Percentiles rank a stretch among this genome's conserved stretches.
Evolutionary conservation across 768 basidiomycete species (phyloP).

Genomic region (Clathrus columnatus): DNA sequence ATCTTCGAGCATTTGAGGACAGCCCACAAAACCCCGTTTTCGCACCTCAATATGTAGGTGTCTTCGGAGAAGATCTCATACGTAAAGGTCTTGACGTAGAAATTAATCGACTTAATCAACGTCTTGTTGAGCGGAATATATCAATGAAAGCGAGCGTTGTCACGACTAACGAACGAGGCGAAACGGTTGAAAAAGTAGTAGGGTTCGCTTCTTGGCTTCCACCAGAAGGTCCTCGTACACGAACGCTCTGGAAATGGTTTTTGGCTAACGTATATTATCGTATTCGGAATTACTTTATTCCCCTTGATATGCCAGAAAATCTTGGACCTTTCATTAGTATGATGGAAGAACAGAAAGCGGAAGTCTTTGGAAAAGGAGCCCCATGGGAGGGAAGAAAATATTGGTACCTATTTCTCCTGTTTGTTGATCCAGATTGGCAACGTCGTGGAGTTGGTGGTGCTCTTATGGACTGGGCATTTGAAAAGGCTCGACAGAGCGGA

Average conservation of each 20-base stretch:
- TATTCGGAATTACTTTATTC: background rate
- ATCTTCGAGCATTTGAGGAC: background rate
- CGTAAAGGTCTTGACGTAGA: background rate
- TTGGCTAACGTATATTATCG: background rate
- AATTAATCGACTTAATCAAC: background rate
- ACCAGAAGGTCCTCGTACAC: background rate
- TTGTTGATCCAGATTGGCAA: slow-evolving; percentile 8
- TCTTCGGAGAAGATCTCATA: slow-evolving; percentile 1
- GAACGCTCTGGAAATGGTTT: slow-evolving; percentile 9
- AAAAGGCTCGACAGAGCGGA: background rate
- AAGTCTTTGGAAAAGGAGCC: background rate
- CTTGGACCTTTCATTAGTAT: background rate
- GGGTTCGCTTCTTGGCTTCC: background rate
- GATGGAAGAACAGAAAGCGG: background rate
- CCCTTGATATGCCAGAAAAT: background rate
- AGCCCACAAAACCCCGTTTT: background rate
- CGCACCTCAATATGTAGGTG: background rate
- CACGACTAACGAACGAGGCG: background rate
- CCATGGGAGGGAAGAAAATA: slow-evolving; percentile 1
- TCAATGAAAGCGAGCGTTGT: background rate
- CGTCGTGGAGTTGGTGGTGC: slow-evolving; percentile 2
- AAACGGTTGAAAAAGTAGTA: slow-evolving; percentile 1
- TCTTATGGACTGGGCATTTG: slow-evolving; percentile 6
- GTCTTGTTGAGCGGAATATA: slow-evolving; percentile 1
- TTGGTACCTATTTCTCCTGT: slow-evolving; percentile 6